phyloP scores from a whole-genome alignment of 2,329 filamentous ascomycete species.

The Fusarium pseudoanthophilum region DNA sequence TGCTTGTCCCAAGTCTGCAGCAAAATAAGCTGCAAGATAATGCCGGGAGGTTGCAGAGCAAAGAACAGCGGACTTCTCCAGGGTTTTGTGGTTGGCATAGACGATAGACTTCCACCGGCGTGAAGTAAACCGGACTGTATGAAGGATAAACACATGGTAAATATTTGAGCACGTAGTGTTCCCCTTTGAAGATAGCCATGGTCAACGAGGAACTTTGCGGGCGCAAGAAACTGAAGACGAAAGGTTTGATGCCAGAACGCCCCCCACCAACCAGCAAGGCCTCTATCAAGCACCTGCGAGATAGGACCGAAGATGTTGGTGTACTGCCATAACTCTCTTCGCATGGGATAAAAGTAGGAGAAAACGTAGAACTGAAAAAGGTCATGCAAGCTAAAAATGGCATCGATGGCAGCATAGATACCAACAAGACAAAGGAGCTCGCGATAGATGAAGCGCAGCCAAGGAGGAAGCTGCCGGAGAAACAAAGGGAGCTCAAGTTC shows the following conservation, averaged over 20 bases:
- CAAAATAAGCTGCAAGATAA: constrained; percentile 66
- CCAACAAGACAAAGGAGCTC: constrained; percentile 64
- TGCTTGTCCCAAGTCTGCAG: constrained; percentile 48
- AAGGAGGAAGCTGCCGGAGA: constrained; percentile 54
- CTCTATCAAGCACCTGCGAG: constrained; percentile 69
- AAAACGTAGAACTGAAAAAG: constrained; percentile 64
- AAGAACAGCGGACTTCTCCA: constrained; percentile 76
- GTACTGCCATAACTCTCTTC: constrained; percentile 63
- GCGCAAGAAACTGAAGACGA: constrained; percentile 75
- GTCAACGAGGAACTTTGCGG: constrained; percentile 60
- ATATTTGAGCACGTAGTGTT: constrained; percentile 37
- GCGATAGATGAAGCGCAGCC: constrained; percentile 65
- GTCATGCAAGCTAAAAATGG: constrained; percentile 69
- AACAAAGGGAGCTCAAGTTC: constrained; percentile 54
- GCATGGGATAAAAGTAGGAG: constrained; percentile 62
- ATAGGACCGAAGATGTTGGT: constrained; percentile 67
- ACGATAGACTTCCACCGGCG: constrained; percentile 73
- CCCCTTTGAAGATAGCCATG: constrained; percentile 53
- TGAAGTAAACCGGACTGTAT: constrained; percentile 76
- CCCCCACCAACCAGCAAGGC: constrained; percentile 85
- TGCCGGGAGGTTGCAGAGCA: constrained; percentile 72
- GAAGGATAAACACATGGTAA: constrained; percentile 61
- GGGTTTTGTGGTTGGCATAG: constrained; percentile 63
- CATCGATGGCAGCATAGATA: constrained; percentile 69
- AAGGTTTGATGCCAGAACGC: constrained; percentile 93